Evolutionary conservation across 495 filamentous ascomycete genomes (phyloP), one percentile per base, ranked within the genome.

Genomic region (Hypomontagnella monticulosa): DNA sequence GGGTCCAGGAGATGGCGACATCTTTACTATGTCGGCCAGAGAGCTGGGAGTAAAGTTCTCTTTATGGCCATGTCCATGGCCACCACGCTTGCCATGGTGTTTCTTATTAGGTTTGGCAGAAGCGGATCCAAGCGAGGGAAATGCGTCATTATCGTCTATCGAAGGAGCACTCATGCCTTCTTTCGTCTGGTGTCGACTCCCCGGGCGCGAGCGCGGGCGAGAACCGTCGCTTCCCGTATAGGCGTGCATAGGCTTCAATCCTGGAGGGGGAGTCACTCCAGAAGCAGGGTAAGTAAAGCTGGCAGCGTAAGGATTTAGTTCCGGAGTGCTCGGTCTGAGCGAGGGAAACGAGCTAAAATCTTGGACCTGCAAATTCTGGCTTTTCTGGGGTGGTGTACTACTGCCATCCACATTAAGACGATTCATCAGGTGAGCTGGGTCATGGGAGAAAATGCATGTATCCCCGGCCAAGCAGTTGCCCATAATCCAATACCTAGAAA

Each of bases 361-460:
- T 61, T 92, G 89, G 30, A 97, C 82, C 61, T 96, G 92, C 67
- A 97, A 89, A 57, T 87, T 86, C 27, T 81, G 78, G 32, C 76
- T 73, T 61, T 78, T 89, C 73, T 55, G 80, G 43, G 89, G 87
- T 51, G 88, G 80, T 51, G 85, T 85, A 57, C 80, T 83, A 44
- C 82, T 83, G 38, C 89, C 88, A 41, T 85, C 83, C 18, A 93
- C 73, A 59, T 82, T 85, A 33, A 93, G 81, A 50, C 83, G 85
- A 67, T 86, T 89, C 61, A 91, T 81, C n/a, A 92, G 82, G 61
- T 88, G 84, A 4, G 93, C 87, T 8, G 96, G 96, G 68, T 99
- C 96, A 73, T 99, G 96, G 9, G 94, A 97, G 81, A 99, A 99
- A 57, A 97, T 89, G 76, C 96, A 99, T 10, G 92, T 92, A 57